Conservation (phyloP, 2,329 filamentous ascomycete species). For the Paecilomyces formosus region DNA sequence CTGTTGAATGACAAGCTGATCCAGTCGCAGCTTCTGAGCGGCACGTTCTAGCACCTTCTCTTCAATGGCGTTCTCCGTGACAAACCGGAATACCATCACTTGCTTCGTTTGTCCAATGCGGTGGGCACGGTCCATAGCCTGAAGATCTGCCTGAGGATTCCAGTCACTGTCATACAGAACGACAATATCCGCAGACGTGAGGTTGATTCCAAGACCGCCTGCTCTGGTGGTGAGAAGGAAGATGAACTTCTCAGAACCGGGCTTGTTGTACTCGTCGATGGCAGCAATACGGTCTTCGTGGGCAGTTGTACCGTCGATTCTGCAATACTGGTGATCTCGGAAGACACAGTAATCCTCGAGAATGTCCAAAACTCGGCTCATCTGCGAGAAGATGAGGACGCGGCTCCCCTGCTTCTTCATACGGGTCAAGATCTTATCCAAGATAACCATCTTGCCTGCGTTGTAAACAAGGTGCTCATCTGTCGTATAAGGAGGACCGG, state of each 20-base stretch:
- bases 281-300: slow-evolving; percentile 96
- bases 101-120: slow-evolving; percentile 98
- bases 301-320: slow-evolving; percentile 92
- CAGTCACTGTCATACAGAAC: slow-evolving; percentile 96
- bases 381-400: slow-evolving; percentile 98
- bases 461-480: slow-evolving; percentile 94
- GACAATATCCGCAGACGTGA: slow-evolving; percentile 92
- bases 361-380: slow-evolving; percentile 95
- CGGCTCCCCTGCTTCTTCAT: slow-evolving; percentile 82
- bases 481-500: slow-evolving; percentile 93
- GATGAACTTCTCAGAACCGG: slow-evolving; percentile 89
- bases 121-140: slow-evolving; percentile 98
- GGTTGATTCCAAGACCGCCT: slow-evolving; percentile 91
- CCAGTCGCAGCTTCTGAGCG: slow-evolving; percentile 90
- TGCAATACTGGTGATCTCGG: slow-evolving; percentile 88
- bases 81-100: slow-evolving; percentile 90
- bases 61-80: slow-evolving; percentile 96
- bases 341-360: slow-evolving; percentile 98
- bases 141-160: slow-evolving; percentile 96
- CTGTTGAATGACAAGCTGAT: slow-evolving; percentile 97
- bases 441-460: slow-evolving; percentile 92
- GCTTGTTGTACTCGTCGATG: slow-evolving; percentile 97
- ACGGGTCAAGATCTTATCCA: slow-evolving; percentile 81
- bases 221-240: slow-evolving; percentile 93
- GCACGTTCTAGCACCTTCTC: slow-evolving; percentile 96